Base-by-base conservation (phyloP, 2,329 filamentous ascomycete genomes). In the Ophiostoma sp. region DNA sequence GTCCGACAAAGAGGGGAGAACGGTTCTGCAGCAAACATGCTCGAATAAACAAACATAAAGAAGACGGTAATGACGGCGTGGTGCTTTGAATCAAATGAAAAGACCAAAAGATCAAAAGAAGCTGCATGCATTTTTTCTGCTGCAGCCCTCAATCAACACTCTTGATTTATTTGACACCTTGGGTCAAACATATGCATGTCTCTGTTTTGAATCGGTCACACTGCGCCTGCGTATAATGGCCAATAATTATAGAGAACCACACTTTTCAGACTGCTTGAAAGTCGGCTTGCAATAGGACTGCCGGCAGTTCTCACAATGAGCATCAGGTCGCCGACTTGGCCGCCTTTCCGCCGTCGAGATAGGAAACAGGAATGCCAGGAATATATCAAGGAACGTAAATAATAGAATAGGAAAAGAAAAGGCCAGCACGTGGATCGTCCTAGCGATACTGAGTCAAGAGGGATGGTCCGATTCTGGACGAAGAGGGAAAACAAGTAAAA, bases 301-400 rank as follows among this genome's bases (percentile, higher is more conserved):
- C 48, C 10, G n/a, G n/a, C 11, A 27, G 10, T n/a, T 57, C 13
- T 27, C 7, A 54, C 8, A 27, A 17, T 13, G 52, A 57, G 31
- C 23, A 57, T 57, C n/a, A 57, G 52, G 52, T 31, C 52, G 52
- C 52, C 52, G 52, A 23, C 23, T 57, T 57, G 48, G 52, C 52
- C 52, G 52, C 10, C 52, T n/a, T 48, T 48, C 44, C 17, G 44
- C 20, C 11, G 13, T 41, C 36, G 36, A 39, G 36, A 10, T 31
- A 31, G 27, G 27, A 31, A 31, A 3, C 27, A 31, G 27, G 27
- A 31, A 31, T 31, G 27, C 3, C 27, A 31, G 36, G 36, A 8
- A 39, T 39, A 39, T 39, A 39, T 39, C 36, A 41, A 2, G 39
- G 39, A 41, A 15, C 27, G 27, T 31, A 3, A 31, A 31, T 31